phyloP scores from a whole-genome alignment of 2,329 filamentous ascomycete species.

The Cryphonectria parasitica region DNA sequence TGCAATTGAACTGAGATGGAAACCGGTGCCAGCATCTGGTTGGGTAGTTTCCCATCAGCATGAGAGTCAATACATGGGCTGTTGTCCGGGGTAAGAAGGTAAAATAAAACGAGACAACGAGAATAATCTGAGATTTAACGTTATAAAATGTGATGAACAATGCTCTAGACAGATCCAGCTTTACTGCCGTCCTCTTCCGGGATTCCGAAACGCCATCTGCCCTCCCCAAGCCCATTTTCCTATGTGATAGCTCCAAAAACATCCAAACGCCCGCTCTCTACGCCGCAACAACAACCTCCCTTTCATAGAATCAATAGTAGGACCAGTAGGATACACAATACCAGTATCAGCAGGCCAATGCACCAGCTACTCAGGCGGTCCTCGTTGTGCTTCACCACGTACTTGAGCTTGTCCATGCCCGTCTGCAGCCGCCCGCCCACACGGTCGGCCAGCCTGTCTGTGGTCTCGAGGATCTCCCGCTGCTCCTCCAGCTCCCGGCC shows the following conservation, averaged over 20 bases:
- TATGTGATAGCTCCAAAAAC: not conserved
- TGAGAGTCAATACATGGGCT: not conserved
- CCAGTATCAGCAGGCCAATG: constrained; percentile 84
- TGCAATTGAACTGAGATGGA: not conserved
- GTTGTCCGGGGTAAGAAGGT: not conserved
- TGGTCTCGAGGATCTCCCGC: constrained; percentile 81
- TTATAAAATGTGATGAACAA: not conserved
- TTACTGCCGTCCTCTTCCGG: not conserved
- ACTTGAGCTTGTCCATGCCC: constrained; percentile 83
- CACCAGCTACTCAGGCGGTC: constrained; percentile 87
- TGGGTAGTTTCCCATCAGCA: not conserved
- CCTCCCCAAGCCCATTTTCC: not conserved
- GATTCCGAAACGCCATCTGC: not conserved
- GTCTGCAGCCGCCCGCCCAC: constrained; percentile 84
- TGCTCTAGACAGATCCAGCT: not conserved
- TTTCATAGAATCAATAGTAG: constrained; percentile 67
- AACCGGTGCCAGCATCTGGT: not conserved
- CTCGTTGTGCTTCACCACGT: constrained; percentile 88
- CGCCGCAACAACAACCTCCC: not conserved
- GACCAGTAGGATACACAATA: constrained; percentile 84
- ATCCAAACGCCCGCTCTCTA: constrained; percentile 12
- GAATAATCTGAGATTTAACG: not conserved
- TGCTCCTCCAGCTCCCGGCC: constrained; percentile 96
- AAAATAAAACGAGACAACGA: not conserved
- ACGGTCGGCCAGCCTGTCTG: constrained; percentile 82